Evolutionary conservation across 2,329 filamentous ascomycete species (phyloP).

Genomic region (Tolypocladium sp.): DNA sequence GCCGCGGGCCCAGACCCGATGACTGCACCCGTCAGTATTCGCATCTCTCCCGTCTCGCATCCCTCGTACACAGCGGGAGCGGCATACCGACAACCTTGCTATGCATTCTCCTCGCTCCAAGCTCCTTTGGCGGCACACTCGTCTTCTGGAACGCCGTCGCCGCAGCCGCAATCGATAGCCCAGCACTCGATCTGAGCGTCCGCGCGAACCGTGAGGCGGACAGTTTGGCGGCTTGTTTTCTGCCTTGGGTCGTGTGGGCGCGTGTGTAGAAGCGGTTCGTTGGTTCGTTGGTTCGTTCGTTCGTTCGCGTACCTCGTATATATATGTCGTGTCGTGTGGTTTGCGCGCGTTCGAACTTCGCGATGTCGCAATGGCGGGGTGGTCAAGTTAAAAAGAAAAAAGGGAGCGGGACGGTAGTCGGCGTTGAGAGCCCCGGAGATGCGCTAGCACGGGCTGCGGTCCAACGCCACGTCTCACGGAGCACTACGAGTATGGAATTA

Average conservation of each 20-base stretch:
- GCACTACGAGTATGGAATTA: not conserved
- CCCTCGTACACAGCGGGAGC: not conserved
- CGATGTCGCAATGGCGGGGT: not conserved
- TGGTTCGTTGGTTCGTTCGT: not conserved
- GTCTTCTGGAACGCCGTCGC: constrained; percentile 52
- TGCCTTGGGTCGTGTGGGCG: not conserved
- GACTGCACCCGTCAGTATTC: constrained; percentile 31
- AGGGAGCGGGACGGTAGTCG: not conserved
- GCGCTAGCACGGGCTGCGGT: not conserved
- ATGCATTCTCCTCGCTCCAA: constrained; percentile 63
- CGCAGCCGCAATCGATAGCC: constrained; percentile 64
- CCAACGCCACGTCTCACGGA: not conserved
- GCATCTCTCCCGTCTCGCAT: not conserved
- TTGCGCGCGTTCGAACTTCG: not conserved
- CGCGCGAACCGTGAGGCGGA: constrained; percentile 77
- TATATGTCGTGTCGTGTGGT: not conserved
- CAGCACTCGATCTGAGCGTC: constrained; percentile 65
- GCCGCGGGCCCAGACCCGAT: constrained; percentile 94
- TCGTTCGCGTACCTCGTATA: not conserved
- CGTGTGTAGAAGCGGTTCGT: not conserved
- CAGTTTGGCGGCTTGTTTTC: constrained; percentile 60
- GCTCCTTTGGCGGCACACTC: constrained; percentile 15
- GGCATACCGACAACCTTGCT: constrained; percentile 80
- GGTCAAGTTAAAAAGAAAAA: not conserved
- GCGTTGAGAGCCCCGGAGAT: too few relatives aligned